These are phyloP conservation scores for Debaryomycetaceae sp. DNA, from an alignment of 1,139 yeast genomes.

Conservation along the genomic window DNA sequence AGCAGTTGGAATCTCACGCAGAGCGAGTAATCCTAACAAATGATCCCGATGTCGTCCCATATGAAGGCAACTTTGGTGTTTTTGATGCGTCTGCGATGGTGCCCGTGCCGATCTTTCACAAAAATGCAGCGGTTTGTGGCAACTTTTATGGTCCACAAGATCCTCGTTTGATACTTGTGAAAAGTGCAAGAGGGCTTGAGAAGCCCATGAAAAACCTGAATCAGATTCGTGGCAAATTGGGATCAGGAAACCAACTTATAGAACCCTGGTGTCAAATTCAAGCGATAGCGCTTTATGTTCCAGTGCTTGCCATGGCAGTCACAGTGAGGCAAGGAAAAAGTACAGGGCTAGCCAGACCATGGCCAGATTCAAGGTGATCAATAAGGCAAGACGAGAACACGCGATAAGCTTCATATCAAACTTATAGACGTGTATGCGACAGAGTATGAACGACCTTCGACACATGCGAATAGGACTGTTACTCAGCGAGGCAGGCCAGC, in stretches of 20 bases:
- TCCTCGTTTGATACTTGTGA: slow-evolving; percentile 25
- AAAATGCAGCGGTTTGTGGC: slow-evolving; percentile 10
- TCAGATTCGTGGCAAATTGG: slow-evolving; percentile 17
- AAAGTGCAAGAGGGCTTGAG: slow-evolving; percentile 19
- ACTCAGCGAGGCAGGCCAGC: slow-evolving; percentile 14
- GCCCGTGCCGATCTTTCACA: slow-evolving; percentile 24
- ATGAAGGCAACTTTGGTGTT: slow-evolving; percentile 1
- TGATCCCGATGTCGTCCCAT: slow-evolving; percentile 4
- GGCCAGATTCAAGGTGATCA: slow-evolving; percentile 8
- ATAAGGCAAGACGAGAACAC: slow-evolving; percentile 3
- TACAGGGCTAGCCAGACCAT: slow-evolving; percentile 6
- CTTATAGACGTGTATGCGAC: slow-evolving; percentile 16
- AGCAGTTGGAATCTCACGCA: slow-evolving; percentile 32
- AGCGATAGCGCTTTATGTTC: slow-evolving; percentile 21
- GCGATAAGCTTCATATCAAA: slow-evolving; percentile 4
- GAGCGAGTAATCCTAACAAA: slow-evolving; percentile 21
- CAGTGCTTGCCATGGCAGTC: slow-evolving; percentile 24
- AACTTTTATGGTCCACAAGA: slow-evolving; percentile 33
- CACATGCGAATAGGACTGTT: slow-evolving; percentile 38
- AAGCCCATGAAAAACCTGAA: slow-evolving; percentile 29
- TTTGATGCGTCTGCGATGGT: slow-evolving; percentile 20
- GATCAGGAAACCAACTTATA: slow-evolving; percentile 8
- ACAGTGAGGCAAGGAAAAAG: slow-evolving; percentile 16
- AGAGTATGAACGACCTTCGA: slow-evolving; percentile 11
- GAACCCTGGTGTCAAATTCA: slow-evolving; percentile 2